Conservation (phyloP, 345 rosid species). For the Arabis hirsuta region DNA sequence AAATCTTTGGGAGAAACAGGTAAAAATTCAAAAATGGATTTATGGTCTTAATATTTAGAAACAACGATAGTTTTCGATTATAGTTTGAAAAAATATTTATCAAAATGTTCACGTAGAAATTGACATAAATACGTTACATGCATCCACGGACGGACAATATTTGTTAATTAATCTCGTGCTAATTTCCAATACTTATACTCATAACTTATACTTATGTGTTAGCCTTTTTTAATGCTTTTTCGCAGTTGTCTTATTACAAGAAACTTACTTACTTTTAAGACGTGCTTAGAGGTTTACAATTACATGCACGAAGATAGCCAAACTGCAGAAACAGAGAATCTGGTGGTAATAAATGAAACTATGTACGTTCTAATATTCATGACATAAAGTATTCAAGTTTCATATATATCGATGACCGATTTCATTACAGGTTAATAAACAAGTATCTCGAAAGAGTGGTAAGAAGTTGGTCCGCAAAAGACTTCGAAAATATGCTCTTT, state of each 20-base stretch:
- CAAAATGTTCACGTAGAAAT: too few relatives aligned
- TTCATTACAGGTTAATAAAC: conserved; percentile 23
- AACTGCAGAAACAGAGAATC: conserved; percentile 11
- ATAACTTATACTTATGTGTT: neutral
- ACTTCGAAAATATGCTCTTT: conserved; percentile 77
- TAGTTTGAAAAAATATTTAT: too few relatives aligned
- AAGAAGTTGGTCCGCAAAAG: conserved; percentile 61
- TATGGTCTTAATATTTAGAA: neutral
- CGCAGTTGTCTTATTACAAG: conserved; percentile 85
- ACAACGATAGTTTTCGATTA: too few relatives aligned
- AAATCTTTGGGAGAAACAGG: conserved; percentile 96
- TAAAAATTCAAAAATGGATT: neutral
- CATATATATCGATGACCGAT: neutral
- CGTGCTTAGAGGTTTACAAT: conserved; percentile 74
- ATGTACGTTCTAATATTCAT: neutral
- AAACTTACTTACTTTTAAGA: conserved; percentile 74
- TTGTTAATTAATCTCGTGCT: too few relatives aligned
- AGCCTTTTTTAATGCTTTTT: conserved; percentile 8
- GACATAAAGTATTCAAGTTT: neutral
- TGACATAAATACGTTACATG: too few relatives aligned
- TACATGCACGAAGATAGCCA: conserved; percentile 61
- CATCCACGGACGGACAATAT: too few relatives aligned
- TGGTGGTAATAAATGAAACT: conserved; percentile 26
- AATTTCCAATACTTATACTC: neutral
- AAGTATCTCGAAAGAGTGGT: conserved; percentile 40